Base-by-base conservation (phyloP, 768 basidiomycete genomes). In the Lentinus tigrinus region DNA sequence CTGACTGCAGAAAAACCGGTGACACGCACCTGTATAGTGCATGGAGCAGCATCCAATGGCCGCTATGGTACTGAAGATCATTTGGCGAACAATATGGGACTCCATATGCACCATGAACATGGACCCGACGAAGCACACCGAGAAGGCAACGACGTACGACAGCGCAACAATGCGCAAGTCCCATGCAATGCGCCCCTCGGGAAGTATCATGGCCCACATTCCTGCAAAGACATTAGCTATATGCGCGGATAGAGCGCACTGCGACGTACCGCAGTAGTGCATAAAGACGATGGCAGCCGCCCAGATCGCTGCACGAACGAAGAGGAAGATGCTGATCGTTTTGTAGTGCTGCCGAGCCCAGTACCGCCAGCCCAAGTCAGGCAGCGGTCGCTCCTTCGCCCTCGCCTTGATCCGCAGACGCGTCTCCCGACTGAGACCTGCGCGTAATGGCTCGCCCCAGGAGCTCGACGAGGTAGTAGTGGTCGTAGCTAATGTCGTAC, bases 181-280 rank as follows among this genome's bases (percentile, higher is more conserved):
- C 69, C 69, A 70, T 19, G 37, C 47, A 14, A 70, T 65, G 6
- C 64, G 64, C 1, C 69, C 69, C 7, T 56, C 42, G 9, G 69
- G 67, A 13, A 70, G 64, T 16, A 63, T 47, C 69, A 70, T 70
- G 4, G 69, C 69, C 69, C 67, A 68, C 69, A 70, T 70, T 0
- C 69, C 69, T 69, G 37, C 13, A 17, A 4, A 24, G 5, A 14
- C 28, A 21, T 13, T 14, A 28, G 26, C 23, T 16, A 6, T 40
- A n/a, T n/a, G n/a, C n/a, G n/a, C n/a, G n/a, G 16, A 47, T 9
- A n/a, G 27, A 48, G 16, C 19, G 13, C 4, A 17, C 7, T 19
- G 28, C 3, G 8, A 63, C 67, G 17, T 44, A 69, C 67, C 68
- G 42, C 67, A 67, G 52, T 70, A 70, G 44, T 70, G 69, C 69